A percentile compares a stretch with the other conserved stretches of the same genome.
Evolutionary conservation across 2,329 filamentous ascomycete genomes (phyloP).

Genomic region (Penicillium palitans): DNA sequence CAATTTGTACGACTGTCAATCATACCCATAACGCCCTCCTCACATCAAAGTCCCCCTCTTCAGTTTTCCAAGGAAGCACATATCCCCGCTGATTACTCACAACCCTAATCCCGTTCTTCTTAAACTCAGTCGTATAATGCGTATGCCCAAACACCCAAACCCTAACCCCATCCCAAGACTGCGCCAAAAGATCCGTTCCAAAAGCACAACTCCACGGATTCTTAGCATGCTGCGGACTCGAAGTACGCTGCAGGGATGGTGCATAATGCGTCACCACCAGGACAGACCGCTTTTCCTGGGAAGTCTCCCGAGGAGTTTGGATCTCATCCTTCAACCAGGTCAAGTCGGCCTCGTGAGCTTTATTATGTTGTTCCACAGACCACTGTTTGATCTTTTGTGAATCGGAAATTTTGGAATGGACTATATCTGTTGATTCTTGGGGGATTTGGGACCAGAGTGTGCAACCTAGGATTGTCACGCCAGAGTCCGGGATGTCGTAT

Average conservation of each 20-base stretch:
- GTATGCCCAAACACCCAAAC: conserved; percentile 51
- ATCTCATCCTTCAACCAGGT: conserved; percentile 52
- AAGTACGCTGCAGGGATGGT: conserved; percentile 52
- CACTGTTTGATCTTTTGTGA: conserved; percentile 57
- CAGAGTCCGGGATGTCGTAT: conserved; percentile 30
- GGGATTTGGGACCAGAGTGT: conserved; percentile 59
- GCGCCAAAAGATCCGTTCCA: conserved; percentile 51
- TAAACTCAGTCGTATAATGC: conserved; percentile 47
- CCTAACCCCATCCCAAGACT: conserved; percentile 30
- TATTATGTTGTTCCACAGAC: conserved; percentile 54
- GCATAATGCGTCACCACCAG: conserved; percentile 61
- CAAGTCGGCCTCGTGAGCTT: conserved; percentile 49
- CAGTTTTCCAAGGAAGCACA: conserved; percentile 29
- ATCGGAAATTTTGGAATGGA: conserved; percentile 53
- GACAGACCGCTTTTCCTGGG: conserved; percentile 26
- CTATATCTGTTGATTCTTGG: conserved; percentile 37
- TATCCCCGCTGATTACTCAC: conserved; percentile 50
- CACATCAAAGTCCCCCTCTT: too few relatives aligned
- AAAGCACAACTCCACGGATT: conserved; percentile 55
- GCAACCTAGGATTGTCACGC: conserved; percentile 57
- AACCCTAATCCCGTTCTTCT: conserved; percentile 35
- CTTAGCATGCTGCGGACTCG: conserved; percentile 50
- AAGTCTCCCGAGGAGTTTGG: conserved; percentile 15
- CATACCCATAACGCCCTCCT: neutral
- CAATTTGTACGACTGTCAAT: neutral